Evolutionary conservation across 345 rosid genomes (phyloP).

Genomic region (Schrenkiella parvula): DNA sequence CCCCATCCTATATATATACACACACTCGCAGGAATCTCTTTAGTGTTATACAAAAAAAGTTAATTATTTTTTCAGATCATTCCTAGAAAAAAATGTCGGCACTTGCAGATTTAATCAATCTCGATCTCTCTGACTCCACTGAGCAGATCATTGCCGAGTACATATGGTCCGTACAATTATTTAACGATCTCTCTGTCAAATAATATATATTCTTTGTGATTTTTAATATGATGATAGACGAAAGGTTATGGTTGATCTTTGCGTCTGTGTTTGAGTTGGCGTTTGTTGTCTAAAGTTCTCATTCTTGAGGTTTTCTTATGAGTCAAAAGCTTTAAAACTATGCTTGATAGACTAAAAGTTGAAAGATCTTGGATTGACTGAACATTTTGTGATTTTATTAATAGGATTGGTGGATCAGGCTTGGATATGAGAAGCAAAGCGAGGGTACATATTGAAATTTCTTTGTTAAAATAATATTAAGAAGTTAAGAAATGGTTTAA

Average conservation of each 20-base stretch:
- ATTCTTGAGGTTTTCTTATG: neutral
- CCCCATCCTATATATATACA: conserved; percentile 3
- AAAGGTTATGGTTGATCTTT: neutral
- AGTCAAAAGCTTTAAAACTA: neutral
- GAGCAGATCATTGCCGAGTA: conserved; percentile 79
- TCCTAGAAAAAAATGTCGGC: conserved; percentile 42
- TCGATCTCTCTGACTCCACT: conserved; percentile 51
- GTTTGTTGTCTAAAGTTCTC: neutral
- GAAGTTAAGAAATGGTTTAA: neutral
- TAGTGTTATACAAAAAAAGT: neutral
- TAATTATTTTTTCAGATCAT: neutral
- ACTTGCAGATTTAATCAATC: conserved; percentile 60
- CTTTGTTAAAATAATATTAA: neutral
- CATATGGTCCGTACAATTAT: conserved; percentile 43
- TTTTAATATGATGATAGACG: neutral
- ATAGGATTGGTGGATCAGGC: conserved; percentile 80
- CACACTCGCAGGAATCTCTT: conserved; percentile 9
- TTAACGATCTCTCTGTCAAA: neutral
- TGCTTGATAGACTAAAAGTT: neutral
- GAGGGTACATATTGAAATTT: conserved; percentile 30
- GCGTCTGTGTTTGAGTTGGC: neutral
- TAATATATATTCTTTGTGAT: neutral
- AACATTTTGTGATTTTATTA: neutral
- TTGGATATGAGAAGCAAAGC: conserved; percentile 78
- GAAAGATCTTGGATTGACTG: neutral